A percentile compares a stretch with the other conserved stretches of the same genome.
phyloP scores from a whole-genome alignment of 805 yeast species.

The Millerago galiae region DNA sequence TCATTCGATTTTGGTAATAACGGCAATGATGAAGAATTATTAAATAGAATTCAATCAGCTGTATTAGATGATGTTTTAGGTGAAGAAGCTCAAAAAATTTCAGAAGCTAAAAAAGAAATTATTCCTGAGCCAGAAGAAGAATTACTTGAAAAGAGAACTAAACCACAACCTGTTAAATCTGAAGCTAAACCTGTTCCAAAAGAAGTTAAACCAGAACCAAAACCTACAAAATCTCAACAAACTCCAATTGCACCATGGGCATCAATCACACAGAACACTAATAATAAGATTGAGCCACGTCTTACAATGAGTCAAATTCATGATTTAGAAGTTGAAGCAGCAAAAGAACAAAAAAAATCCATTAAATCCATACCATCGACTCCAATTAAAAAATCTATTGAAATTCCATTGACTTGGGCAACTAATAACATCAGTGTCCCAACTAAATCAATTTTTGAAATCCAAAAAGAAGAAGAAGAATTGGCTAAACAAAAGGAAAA shows the following conservation, averaged over 20 bases:
- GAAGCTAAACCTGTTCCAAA: background rate
- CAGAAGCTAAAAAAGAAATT: background rate
- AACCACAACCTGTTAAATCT: background rate
- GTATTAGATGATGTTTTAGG: conserved; percentile 35
- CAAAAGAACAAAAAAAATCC: conserved; percentile 9
- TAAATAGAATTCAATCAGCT: conserved; percentile 32
- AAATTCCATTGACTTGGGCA: conserved; percentile 7
- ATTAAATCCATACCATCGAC: conserved; percentile 7
- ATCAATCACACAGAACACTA: conserved; percentile 11
- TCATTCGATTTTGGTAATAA: conserved; percentile 2
- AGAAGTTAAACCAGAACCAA: background rate
- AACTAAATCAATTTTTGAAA: conserved; percentile 50
- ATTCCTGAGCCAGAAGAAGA: background rate
- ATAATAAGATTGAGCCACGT: conserved; percentile 28
- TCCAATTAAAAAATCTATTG: conserved; percentile 4
- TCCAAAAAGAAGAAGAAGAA: conserved; percentile 51
- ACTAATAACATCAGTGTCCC: conserved; percentile 3
- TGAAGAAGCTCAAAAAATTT: background rate
- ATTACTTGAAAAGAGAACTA: background rate
- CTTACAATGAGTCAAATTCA: conserved; percentile 47
- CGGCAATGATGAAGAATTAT: conserved; percentile 23
- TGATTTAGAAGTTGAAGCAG: conserved; percentile 25
- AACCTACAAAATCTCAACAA: conserved; percentile 2
- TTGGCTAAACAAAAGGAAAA: conserved; percentile 11
- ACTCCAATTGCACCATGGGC: conserved; percentile 49